These are phyloP conservation scores for Lodderomyces orthopsilosis DNA, from an alignment of 1,139 yeast species.

Conservation along the genomic window DNA sequence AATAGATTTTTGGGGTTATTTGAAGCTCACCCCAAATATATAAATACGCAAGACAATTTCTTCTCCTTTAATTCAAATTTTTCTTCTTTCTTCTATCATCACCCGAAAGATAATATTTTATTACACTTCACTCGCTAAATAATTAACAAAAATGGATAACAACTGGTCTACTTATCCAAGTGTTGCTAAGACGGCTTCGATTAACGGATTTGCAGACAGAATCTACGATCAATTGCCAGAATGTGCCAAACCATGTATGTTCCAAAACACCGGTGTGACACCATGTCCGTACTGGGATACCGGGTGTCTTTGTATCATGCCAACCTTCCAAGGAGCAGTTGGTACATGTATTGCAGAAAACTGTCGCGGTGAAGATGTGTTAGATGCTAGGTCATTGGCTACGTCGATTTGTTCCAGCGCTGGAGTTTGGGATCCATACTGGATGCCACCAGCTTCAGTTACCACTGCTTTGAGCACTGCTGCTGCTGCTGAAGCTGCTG, in stretches of 20 bases:
- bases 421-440: slow-evolving; percentile 26
- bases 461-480: slow-evolving; percentile 13
- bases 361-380: slow-evolving; percentile 26
- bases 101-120: slow-evolving; percentile 2
- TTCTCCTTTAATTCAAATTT: not conserved
- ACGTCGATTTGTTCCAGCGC: slow-evolving; percentile 25
- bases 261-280: slow-evolving; percentile 22
- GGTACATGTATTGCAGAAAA: slow-evolving; percentile 30
- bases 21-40: not conserved
- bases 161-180: slow-evolving; percentile 23
- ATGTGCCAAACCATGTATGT: slow-evolving; percentile 30
- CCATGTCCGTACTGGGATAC: slow-evolving; percentile 43
- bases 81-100: not conserved
- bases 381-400: slow-evolving; percentile 23
- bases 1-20: not conserved
- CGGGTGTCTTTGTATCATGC: slow-evolving; percentile 38
- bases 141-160: slow-evolving; percentile 19
- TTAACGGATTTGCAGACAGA: slow-evolving; percentile 44
- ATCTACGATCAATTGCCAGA: slow-evolving; percentile 26
- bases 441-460: slow-evolving; percentile 22
- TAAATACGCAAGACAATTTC: not conserved
- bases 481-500: slow-evolving; percentile 11
- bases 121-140: slow-evolving; percentile 7
- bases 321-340: slow-evolving; percentile 25
- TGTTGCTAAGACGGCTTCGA: slow-evolving; percentile 38